Evolutionary conservation across 495 filamentous ascomycete species (phyloP).

Genomic region (Neurospora sp.): DNA sequence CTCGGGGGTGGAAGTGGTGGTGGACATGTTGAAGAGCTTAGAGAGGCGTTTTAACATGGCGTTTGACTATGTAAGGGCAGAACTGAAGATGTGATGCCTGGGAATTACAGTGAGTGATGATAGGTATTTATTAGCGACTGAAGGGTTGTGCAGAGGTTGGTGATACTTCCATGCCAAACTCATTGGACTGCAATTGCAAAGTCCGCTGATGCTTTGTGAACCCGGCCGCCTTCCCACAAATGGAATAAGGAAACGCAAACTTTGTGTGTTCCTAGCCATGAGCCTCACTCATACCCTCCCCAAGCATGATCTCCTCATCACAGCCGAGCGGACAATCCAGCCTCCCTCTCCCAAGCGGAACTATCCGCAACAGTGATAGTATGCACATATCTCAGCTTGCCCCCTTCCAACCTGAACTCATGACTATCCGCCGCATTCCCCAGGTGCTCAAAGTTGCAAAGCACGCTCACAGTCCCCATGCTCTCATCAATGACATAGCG

Average conservation of each 20-base stretch:
- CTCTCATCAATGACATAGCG: slow-evolving; percentile 32
- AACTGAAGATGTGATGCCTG: background rate
- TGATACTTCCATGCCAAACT: background rate
- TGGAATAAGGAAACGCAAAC: background rate
- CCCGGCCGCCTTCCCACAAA: background rate
- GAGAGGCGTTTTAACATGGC: background rate
- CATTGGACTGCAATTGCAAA: background rate
- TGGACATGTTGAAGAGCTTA: background rate
- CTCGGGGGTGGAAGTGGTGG: background rate
- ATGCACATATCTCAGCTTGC: slow-evolving; percentile 33
- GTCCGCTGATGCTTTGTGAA: background rate
- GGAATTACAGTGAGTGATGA: background rate
- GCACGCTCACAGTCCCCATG: slow-evolving; percentile 27
- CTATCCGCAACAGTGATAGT: slow-evolving; percentile 23
- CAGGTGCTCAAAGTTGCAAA: slow-evolving; percentile 34
- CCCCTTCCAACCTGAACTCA: slow-evolving; percentile 32
- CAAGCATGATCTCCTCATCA: background rate
- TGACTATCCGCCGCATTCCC: slow-evolving; percentile 31
- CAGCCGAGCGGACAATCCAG: no score
- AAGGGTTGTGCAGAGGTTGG: background rate
- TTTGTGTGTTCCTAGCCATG: background rate
- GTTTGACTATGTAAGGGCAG: background rate
- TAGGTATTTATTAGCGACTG: background rate
- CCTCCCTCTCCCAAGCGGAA: background rate
- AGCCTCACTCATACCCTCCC: background rate